phyloP scores from a whole-genome alignment of 2,329 filamentous ascomycete genomes.

The Bipolaris zeicola region DNA sequence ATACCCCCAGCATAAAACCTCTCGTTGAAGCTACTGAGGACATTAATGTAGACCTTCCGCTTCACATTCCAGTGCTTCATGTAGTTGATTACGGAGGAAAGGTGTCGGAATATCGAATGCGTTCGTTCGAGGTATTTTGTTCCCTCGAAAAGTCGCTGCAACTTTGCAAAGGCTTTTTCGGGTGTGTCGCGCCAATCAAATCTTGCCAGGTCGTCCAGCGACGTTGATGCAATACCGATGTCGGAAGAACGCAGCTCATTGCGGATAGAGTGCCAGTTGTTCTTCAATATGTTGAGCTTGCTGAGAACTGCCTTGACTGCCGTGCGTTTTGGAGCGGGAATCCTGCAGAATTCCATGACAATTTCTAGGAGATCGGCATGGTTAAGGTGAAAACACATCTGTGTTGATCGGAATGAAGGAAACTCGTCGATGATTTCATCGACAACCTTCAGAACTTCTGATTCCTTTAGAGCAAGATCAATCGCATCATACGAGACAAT shows the following conservation, averaged over 20 bases:
- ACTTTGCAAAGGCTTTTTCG: slow-evolving; percentile 72
- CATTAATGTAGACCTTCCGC: slow-evolving; percentile 81
- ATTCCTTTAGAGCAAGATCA: slow-evolving; percentile 87
- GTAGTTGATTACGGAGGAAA: slow-evolving; percentile 79
- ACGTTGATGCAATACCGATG: slow-evolving; percentile 84
- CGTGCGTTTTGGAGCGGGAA: slow-evolving; percentile 70
- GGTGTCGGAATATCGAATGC: slow-evolving; percentile 69
- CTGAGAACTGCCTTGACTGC: slow-evolving; percentile 82
- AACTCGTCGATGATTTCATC: slow-evolving; percentile 88
- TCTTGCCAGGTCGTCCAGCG: slow-evolving; percentile 83
- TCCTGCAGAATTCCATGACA: slow-evolving; percentile 88
- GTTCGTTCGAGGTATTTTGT: slow-evolving; percentile 59
- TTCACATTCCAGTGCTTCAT: slow-evolving; percentile 75
- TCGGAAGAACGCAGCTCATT: slow-evolving; percentile 80
- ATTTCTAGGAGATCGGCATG: slow-evolving; percentile 85
- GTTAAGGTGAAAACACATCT: slow-evolving; percentile 89
- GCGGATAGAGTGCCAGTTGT: slow-evolving; percentile 82
- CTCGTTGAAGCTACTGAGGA: slow-evolving; percentile 86
- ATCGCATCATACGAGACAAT: slow-evolving; percentile 83
- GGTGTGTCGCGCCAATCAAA: slow-evolving; percentile 87
- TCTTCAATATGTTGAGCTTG: slow-evolving; percentile 81
- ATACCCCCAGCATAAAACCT: slow-evolving; percentile 82
- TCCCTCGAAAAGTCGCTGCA: slow-evolving; percentile 60
- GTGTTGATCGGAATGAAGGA: slow-evolving; percentile 70
- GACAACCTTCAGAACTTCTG: slow-evolving; percentile 89